These are phyloP conservation scores for Aspergillus pseudonomiae DNA, from an alignment of 2,329 filamentous ascomycete genomes.

Conservation along the genomic window DNA sequence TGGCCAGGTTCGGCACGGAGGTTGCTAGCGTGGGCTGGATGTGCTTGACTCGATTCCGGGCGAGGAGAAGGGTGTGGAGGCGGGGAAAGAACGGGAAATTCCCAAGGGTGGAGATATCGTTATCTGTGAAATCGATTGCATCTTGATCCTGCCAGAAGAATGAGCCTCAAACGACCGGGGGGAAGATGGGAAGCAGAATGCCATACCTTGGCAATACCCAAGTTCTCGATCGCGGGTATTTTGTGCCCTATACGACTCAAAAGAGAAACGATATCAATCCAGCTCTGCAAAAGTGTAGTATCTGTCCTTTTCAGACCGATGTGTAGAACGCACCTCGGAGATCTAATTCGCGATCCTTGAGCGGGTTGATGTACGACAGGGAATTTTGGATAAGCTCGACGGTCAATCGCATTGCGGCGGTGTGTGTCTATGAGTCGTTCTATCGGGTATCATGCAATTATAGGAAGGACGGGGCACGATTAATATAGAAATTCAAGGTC, in stretches of 20 bases:
- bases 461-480: not conserved
- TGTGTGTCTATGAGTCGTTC: conserved; percentile 8
- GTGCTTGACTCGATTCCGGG: conserved; percentile 80
- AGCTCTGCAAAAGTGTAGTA: conserved; percentile 82
- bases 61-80: conserved; percentile 82
- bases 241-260: conserved; percentile 78
- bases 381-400: conserved; percentile 92
- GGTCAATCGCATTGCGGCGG: conserved; percentile 80
- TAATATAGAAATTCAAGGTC: not conserved
- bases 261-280: conserved; percentile 75
- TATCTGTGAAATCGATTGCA: conserved; percentile 97
- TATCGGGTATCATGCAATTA: conserved; percentile 24
- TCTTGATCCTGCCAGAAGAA: conserved; percentile 74
- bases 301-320: conserved; percentile 81
- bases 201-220: conserved; percentile 89
- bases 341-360: conserved; percentile 98
- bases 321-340: conserved; percentile 83
- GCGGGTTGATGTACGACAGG: conserved; percentile 96
- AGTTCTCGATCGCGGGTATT: conserved; percentile 95
- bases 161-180: not conserved
- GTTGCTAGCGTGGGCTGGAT: conserved; percentile 77
- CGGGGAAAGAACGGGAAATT: conserved; percentile 94
- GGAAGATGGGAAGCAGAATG: not conserved
- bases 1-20: conserved; percentile 78
- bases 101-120: conserved; percentile 84